A percentile compares a stretch with the other conserved stretches of the same genome.
Conservation (phyloP, 805 yeast genomes). For the Groenewaldozyma salmanticensis region DNA sequence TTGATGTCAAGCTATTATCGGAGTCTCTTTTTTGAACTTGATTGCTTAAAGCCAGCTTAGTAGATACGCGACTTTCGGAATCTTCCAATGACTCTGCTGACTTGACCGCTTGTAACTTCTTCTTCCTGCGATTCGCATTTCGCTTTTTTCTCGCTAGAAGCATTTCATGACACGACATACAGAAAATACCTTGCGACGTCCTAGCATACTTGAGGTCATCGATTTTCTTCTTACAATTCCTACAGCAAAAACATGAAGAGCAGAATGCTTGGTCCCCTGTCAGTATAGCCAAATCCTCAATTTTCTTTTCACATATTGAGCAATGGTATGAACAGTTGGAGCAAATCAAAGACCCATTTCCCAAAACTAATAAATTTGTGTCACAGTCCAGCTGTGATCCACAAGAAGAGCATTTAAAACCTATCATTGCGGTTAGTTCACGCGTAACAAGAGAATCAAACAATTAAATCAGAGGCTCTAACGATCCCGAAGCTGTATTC, state of each 20-base stretch:
- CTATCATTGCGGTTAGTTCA: no score
- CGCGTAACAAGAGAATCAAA: no score
- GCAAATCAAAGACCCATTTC: constrained; percentile 87
- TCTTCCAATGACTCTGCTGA: constrained; percentile 5
- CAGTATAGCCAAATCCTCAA: constrained; percentile 85
- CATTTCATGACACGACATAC: constrained; percentile 86
- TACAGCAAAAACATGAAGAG: constrained; percentile 79
- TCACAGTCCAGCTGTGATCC: constrained; percentile 68
- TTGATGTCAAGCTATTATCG: background rate
- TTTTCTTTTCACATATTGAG: constrained; percentile 72
- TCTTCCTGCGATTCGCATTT: constrained; percentile 16
- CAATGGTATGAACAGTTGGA: constrained; percentile 89
- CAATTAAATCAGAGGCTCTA: no score
- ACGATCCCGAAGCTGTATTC: no score
- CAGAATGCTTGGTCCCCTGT: constrained; percentile 96
- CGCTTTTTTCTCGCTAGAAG: constrained; percentile 65
- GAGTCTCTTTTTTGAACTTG: no score
- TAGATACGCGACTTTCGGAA: background rate
- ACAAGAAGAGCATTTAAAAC: constrained; percentile 81
- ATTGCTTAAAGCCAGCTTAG: background rate
- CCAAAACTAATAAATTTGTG: constrained; percentile 82
- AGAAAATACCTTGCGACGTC: constrained; percentile 84
- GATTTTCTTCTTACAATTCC: constrained; percentile 75
- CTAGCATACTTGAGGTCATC: constrained; percentile 87
- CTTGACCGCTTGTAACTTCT: background rate